Evolutionary conservation across 305 asterid species (phyloP), one percentile per base, ranked within the genome.

Genomic region (Ruellia speciosa): DNA sequence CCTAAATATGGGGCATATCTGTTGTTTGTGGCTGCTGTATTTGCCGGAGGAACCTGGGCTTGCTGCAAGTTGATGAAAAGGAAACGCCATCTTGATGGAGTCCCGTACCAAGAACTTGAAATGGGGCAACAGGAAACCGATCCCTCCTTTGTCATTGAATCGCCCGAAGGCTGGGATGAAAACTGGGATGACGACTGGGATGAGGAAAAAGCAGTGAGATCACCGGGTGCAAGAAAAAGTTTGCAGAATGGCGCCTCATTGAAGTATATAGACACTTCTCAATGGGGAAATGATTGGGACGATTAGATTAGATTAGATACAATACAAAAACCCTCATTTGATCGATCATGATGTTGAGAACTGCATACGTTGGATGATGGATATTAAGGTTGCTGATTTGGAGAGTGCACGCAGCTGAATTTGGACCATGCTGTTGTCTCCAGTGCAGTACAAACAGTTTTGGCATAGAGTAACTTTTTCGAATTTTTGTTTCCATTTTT

Each of bases 121-220:
- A 75, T 87, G 90, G 81, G 79, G 57, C 70, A 70, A 34, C 60
- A 51, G 46, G 70, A 71, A 9, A 14, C 68, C n/a, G 65, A 63
- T 5, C 59, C 79, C 33, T 64, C 79, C 0, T 46, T 43, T 15
- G 58, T 71, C n/a, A 55, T 66, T 9, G 86, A 74, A 67, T 46
- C 75, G 11, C 53, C 62, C 6, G 78, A 69, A 9, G 73, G 75
- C 18, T 84, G 96, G 88, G 84, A 80, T 56, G 73, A 82, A 33
- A 67, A 69, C 49, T 87, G 95, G 95, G 88, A 75, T 13, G 88
- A 76, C 4, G 82, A 76, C 16, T 84, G 95, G 94, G 96, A 80
- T 58, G 84, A 74, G 45, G 87, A 84, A 49, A 73, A 70, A 15
- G 81, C 77, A 7, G 73, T 65, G 52, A 51, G 56, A 31, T 52